phyloP scores from a whole-genome alignment of 768 basidiomycete genomes.

The Clitopilus passeckerianus region DNA sequence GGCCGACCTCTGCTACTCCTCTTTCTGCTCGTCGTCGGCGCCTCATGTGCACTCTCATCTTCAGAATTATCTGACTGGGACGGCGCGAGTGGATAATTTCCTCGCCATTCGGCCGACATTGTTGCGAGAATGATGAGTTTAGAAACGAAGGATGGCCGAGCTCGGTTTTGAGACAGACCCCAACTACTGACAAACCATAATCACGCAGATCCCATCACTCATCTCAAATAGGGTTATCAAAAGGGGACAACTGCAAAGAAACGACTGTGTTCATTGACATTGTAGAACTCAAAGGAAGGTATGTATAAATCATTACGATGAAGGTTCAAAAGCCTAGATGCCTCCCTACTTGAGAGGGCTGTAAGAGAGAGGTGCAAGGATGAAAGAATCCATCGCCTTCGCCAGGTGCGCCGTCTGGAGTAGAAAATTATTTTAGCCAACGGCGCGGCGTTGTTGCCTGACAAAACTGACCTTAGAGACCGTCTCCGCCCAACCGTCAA shows the following conservation, averaged over 20 bases:
- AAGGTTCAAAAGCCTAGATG: background rate
- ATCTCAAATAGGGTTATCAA: background rate
- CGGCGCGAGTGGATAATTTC: conserved; percentile 25
- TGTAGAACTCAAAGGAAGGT: background rate
- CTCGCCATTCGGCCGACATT: conserved; percentile 42
- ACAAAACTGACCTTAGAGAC: conserved; percentile 69
- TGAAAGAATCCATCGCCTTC: conserved; percentile 80
- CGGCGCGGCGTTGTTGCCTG: background rate
- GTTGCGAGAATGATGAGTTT: conserved; percentile 4
- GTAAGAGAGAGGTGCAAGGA: conserved; percentile 75
- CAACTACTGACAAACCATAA: background rate
- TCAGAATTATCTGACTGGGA: conserved; percentile 45
- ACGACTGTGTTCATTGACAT: background rate
- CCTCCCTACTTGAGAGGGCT: conserved; percentile 72
- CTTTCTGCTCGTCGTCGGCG: conserved; percentile 42
- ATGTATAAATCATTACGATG: background rate
- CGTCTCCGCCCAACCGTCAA: conserved; percentile 94
- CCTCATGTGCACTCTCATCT: conserved; percentile 41
- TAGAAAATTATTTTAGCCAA: conserved; percentile 8
- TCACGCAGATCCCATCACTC: background rate
- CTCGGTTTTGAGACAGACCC: background rate
- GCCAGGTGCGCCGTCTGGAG: conserved; percentile 84
- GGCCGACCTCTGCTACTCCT: conserved; percentile 57
- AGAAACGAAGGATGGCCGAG: conserved; percentile 8
- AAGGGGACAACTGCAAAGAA: background rate